Evolutionary conservation across 1,139 yeast species (phyloP), one percentile per base, ranked within the genome.

Genomic region (Zhuliangozyma blackwelliae): DNA sequence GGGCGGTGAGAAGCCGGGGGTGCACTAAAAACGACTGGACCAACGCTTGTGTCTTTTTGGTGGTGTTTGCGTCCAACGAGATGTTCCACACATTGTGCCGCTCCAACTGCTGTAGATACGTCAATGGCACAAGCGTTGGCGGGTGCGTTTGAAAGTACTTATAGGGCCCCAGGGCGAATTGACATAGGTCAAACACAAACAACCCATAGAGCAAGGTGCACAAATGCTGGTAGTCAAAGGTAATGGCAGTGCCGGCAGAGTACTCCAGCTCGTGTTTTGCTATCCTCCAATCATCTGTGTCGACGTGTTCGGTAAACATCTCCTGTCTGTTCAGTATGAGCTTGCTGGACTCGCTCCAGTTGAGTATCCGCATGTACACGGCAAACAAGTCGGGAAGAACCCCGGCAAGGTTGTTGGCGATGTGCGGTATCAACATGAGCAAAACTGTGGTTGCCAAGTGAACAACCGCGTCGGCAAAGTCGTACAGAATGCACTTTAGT

Each of bases 361-460:
- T 37, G 7, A 46, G 35, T 6, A 75, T 48, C 26, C 85, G 55
- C 2, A 75, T 62, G 41, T 68, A 73, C 1, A 77, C 57, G 1
- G 71, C 61, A 34, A 76, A 63, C 7, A 79, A 44, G 28, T 70
- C 72, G 0, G 77, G 67, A 6, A 78, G 45, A 34, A 57, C 57
- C 0, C 51, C 40, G 1, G 61, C 52, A 3, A 76, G 48, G 13
- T 49, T 55, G 23, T 59, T 56, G 38, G 73, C 64, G 2, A 77
- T 53, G 43, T 75, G 77, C 0, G 87, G 87, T 7, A 79, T 50
- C 8, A 74, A 40, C 82, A 81, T 77, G 6, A 73, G 66, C 34
- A 79, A 44, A 0, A 68, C 54, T 2, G 73, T 65, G 11, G 75
- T 49, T 2, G 74, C 65, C 7, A 72, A 57, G 25, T 66, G 60